phyloP scores from a whole-genome alignment of 2,329 filamentous ascomycete species.

The Scytalidium lignicola region DNA sequence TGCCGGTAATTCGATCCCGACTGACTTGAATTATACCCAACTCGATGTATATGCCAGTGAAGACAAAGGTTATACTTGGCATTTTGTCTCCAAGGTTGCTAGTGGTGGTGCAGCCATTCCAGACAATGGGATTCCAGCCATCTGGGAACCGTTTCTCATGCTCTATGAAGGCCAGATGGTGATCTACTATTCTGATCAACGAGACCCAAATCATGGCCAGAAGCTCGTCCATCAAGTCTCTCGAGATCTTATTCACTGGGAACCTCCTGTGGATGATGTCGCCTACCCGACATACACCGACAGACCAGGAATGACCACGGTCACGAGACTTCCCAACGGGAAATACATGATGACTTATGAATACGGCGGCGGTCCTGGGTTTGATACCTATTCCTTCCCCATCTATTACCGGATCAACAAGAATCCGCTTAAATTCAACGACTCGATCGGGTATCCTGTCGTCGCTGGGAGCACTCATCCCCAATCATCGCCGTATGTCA shows the following conservation, averaged over 20 bases:
- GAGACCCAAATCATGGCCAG: constrained; percentile 60
- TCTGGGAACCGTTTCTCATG: constrained; percentile 69
- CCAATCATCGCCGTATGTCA: constrained; percentile 22
- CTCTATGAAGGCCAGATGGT: constrained; percentile 54
- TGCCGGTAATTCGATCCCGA: constrained; percentile 37
- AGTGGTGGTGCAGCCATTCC: constrained; percentile 53
- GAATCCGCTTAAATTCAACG: constrained; percentile 24
- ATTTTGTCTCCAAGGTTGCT: constrained; percentile 62
- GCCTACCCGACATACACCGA: constrained; percentile 56
- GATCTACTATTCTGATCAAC: constrained; percentile 67
- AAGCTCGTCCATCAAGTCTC: constrained; percentile 53
- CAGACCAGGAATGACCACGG: constrained; percentile 64
- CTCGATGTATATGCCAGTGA: constrained; percentile 65
- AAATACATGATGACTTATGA: constrained; percentile 63
- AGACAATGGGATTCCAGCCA: constrained; percentile 52
- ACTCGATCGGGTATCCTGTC: constrained; percentile 15
- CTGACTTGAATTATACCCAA: constrained; percentile 55
- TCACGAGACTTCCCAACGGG: constrained; percentile 48
- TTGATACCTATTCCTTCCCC: constrained; percentile 20
- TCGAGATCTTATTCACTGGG: constrained; percentile 56
- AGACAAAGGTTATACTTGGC: constrained; percentile 57
- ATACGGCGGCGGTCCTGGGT: constrained; percentile 27
- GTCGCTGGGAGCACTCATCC: constrained; percentile 22
- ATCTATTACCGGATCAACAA: constrained; percentile 27
- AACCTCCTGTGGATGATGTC: constrained; percentile 55